A percentile compares a stretch with the other conserved stretches of the same genome.
Conservation (phyloP, 139 green algal genomes). For the Chlamydomonas urium region DNA sequence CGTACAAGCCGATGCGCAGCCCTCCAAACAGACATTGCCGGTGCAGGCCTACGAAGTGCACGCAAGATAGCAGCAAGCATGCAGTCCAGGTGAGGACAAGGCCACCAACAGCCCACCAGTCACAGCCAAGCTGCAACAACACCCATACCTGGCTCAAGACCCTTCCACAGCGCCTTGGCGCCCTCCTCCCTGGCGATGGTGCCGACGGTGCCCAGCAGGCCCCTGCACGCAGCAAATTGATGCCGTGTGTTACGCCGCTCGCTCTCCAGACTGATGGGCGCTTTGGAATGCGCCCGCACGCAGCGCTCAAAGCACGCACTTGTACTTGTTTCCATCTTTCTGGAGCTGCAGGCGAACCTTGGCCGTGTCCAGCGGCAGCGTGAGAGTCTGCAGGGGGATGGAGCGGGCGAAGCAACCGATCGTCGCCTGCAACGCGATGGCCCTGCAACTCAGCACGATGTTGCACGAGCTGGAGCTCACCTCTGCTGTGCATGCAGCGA, state of each 20-base stretch:
- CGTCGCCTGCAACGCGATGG: no score
- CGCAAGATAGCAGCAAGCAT: neutral
- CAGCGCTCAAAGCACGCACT: no score
- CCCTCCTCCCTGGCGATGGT: slow-evolving; percentile 94
- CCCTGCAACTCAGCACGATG: no score
- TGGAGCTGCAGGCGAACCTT: slow-evolving; percentile 97
- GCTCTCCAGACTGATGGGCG: neutral
- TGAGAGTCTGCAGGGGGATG: slow-evolving; percentile 44
- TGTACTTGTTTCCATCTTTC: slow-evolving; percentile 51
- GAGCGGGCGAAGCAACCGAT: no score
- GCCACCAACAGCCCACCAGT: no score
- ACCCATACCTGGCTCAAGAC: slow-evolving; percentile 85
- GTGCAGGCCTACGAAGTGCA: slow-evolving; percentile 72
- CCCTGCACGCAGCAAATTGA: slow-evolving; percentile 56
- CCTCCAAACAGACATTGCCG: slow-evolving; percentile 93
- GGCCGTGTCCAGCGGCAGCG: slow-evolving; percentile 90
- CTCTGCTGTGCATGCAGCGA: slow-evolving; percentile 80
- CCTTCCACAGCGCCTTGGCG: slow-evolving; percentile 85
- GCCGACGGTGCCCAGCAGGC: slow-evolving; percentile 84
- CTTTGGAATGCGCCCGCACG: no score
- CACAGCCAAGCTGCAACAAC: no score
- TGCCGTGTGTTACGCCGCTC: neutral
- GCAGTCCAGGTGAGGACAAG: no score
- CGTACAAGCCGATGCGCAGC: slow-evolving; percentile 95
- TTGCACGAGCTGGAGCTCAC: no score